Base-by-base conservation (phyloP, 2,329 filamentous ascomycete species). In the Xenosphaeropsis pyriputrescens region DNA sequence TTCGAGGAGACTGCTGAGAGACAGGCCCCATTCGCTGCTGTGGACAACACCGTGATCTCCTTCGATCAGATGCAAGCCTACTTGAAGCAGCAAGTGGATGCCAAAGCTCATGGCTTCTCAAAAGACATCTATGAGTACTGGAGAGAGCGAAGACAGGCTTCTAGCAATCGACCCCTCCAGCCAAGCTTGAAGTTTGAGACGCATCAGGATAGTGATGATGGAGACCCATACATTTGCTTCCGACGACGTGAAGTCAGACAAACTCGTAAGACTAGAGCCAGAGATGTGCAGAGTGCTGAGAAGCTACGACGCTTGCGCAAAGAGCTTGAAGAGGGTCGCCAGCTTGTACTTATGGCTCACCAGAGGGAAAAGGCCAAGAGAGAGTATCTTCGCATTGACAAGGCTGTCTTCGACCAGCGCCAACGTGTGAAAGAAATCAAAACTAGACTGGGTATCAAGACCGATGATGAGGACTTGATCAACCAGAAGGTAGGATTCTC, bases 151-250 rank as follows among this genome's bases (percentile, higher is more conserved):
- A 74, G 85, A 37, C 64, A 76, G 50, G 66, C 65, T 19, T 69
- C 68, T 41, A 74, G 72, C 46, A 91, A 89, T 55, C 77, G 71
- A 49, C 64, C 79, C 5, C 64, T 96, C 43, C 80, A 88, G 53
- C 75, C 85, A 6, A 69, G 66, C 16, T 74, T 96, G 56, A 95
- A 95, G 64, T 91, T 94, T 47, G 91, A 98, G 63, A 93, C 79
- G 34, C 85, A 91, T 45, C 82, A 85, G 55, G 89, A 96, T 47
- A 93, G 80, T 43, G 91, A 98, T 58, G 91, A 98, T 56, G 76
- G 84, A 50, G 91, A 98, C 60, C 91, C 91, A 35, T 98, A 94
- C 62, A 88, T 98, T 52, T 98, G 91, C 62, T 98, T 98, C 72
- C 77, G 91, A 55, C 78, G 91, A 49, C 83, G 91, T 45, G 91